phyloP scores from a whole-genome alignment of 495 filamentous ascomycete species.

The Penicillium antarcticum region DNA sequence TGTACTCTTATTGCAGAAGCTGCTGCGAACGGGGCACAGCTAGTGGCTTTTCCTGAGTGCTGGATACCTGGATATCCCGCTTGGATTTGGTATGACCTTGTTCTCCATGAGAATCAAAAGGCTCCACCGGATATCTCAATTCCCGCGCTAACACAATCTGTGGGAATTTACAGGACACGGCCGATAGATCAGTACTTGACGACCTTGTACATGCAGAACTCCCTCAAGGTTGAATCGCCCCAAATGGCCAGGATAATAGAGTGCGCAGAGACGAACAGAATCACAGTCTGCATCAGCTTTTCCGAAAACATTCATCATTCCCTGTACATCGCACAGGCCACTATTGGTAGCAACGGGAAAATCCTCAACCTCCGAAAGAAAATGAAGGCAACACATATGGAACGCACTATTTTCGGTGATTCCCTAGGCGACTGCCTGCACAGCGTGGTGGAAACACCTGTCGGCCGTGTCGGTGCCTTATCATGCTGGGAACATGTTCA shows the following conservation, averaged over 20 bases:
- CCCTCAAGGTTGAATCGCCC: slow-evolving; percentile 20
- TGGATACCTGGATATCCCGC: slow-evolving; percentile 40
- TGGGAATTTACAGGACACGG: neutral
- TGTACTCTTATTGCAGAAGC: slow-evolving; percentile 27
- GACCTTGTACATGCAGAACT: slow-evolving; percentile 28
- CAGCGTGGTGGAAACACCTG: slow-evolving; percentile 18
- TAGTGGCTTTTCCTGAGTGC: slow-evolving; percentile 36
- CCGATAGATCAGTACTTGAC: neutral
- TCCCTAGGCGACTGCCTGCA: slow-evolving; percentile 25
- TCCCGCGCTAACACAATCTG: too few species aligned
- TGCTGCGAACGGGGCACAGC: slow-evolving; percentile 19
- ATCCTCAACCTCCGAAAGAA: slow-evolving; percentile 49
- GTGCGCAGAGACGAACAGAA: slow-evolving; percentile 16
- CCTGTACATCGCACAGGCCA: slow-evolving; percentile 50
- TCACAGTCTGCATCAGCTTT: slow-evolving; percentile 44
- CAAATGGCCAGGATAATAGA: slow-evolving; percentile 29
- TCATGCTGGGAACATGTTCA: slow-evolving; percentile 35
- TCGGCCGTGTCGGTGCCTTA: slow-evolving; percentile 23
- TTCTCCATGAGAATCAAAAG: too few species aligned
- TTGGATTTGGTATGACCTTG: slow-evolving; percentile 9
- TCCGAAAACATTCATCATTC: slow-evolving; percentile 41
- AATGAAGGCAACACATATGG: slow-evolving; percentile 58
- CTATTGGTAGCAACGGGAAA: slow-evolving; percentile 45
- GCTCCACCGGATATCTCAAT: too few species aligned
- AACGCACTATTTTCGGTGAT: slow-evolving; percentile 55